phyloP scores from a whole-genome alignment of 2,329 filamentous ascomycete genomes.

The Colletotrichum tanaceti region DNA sequence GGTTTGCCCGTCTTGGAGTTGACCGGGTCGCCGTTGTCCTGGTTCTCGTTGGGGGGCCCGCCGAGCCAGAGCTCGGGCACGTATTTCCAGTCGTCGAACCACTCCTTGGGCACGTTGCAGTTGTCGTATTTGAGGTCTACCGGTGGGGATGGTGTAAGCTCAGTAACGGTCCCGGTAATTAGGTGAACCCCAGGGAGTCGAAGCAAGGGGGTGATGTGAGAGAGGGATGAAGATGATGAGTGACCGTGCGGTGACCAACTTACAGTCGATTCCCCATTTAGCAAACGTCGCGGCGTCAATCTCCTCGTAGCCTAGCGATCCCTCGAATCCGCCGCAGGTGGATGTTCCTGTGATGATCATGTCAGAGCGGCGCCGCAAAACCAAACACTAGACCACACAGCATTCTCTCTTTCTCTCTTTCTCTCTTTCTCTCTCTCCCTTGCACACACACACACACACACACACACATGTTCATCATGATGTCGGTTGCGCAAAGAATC shows the following conservation, averaged over 20 bases:
- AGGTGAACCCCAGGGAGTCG: neutral
- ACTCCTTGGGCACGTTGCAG: slow-evolving; percentile 57
- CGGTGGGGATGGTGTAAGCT: neutral
- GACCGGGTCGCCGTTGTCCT: slow-evolving; percentile 43
- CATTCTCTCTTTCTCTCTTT: neutral
- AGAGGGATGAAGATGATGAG: neutral
- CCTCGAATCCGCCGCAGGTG: slow-evolving; percentile 69
- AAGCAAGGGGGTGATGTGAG: neutral
- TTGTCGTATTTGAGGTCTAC: slow-evolving; percentile 69
- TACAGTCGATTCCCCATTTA: slow-evolving; percentile 68
- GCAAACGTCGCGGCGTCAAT: slow-evolving; percentile 69
- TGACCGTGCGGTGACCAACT: slow-evolving; percentile 41
- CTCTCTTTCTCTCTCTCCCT: no score
- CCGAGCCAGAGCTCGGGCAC: slow-evolving; percentile 44
- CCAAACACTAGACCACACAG: slow-evolving; percentile 2
- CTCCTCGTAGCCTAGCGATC: slow-evolving; percentile 65
- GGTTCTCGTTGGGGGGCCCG: slow-evolving; percentile 48
- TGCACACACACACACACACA: neutral
- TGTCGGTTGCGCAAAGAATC: neutral
- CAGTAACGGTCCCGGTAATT: neutral
- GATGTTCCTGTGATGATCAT: slow-evolving; percentile 39
- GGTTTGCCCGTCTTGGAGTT: slow-evolving; percentile 49
- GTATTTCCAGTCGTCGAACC: slow-evolving; percentile 51
- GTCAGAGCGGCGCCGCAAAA: neutral
- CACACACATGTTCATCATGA: neutral